Evolutionary conservation across 2,329 filamentous ascomycete species (phyloP), one percentile per base, ranked within the genome.

Genomic region (Aspergillus tanneri): DNA sequence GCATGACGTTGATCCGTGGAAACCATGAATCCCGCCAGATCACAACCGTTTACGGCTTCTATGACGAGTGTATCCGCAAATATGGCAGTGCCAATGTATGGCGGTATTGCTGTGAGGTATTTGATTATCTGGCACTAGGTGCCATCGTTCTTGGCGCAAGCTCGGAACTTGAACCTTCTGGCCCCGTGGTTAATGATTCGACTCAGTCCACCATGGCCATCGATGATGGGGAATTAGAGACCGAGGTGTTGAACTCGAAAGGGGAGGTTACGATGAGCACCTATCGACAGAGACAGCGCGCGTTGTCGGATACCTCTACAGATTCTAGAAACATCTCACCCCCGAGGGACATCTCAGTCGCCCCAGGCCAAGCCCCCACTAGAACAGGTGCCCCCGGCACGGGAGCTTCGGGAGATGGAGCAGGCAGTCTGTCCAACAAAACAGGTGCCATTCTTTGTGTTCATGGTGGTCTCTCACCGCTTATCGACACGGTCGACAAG

Each of bases 21-120:
- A 96, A 96, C 69, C 90, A 96, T 76, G 92, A 97, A 72, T 96
- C 91, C 36, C 84, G 92, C 50, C 92, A 97, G 70, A 97, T 97
- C 57, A 97, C 92, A 18, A 95, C 90, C 4, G 92, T 97, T 11
- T 97, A 97, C 68, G 92, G 92, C 54, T 97, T 97, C 75, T 97
- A 97, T 75, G 92, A 97, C 65, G 92, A 97, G 74, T 97, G 92
- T 64, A 78, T 96, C 55, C 81, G 92, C 45, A 97, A 97, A 73
- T 97, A 97, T 65, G 92, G 92, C 52, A 95, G 87, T 65, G 91
- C 92, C 28, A 97, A 96, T 62, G 92, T 97, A 1, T 97, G 92
- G 92, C 82, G 89, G 46, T 92, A 96, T 67, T 99, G 91, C 75
- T 96, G 91, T 72, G 93, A 99, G 63, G 88, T 97, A 3, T 99